Percentiles rank a stretch among this genome's conserved stretches.
These are phyloP conservation scores for Parachaetomium inaequale DNA, from an alignment of 495 filamentous ascomycete genomes.

Conservation along the genomic window DNA sequence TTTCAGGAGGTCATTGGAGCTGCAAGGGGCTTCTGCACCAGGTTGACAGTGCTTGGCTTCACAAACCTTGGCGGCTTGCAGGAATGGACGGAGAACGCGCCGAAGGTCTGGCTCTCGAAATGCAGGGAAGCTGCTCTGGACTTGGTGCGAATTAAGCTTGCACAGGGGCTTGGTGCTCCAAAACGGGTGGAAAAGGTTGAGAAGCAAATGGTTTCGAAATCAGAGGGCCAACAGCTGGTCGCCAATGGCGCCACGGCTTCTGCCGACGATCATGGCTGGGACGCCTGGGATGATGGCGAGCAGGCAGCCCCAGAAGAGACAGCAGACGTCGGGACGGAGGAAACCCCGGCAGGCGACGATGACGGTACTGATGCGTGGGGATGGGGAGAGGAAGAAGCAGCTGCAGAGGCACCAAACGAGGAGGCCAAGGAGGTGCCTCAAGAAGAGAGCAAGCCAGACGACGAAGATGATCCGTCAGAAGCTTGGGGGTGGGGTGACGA, in stretches of 20 bases:
- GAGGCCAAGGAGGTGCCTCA: constrained; percentile 23
- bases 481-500: constrained; percentile 78
- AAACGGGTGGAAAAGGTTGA: constrained; percentile 77
- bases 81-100: constrained; percentile 76
- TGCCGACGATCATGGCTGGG: constrained; percentile 65
- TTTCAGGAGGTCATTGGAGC: constrained; percentile 64
- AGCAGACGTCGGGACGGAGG: background rate
- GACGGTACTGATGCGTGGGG: constrained; percentile 57
- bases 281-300: constrained; percentile 61
- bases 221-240: constrained; percentile 59
- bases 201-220: constrained; percentile 67
- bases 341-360: constrained; percentile 34
- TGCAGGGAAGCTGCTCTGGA: constrained; percentile 74
- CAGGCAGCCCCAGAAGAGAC: constrained; percentile 33
- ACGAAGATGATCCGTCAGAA: constrained; percentile 55
- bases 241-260: constrained; percentile 48
- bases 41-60: constrained; percentile 61
- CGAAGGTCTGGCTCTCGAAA: constrained; percentile 81
- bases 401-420: constrained; percentile 22
- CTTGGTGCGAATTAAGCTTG: constrained; percentile 63
- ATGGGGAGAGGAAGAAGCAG: constrained; percentile 55
- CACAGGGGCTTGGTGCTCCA: constrained; percentile 57
- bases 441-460: constrained; percentile 21
- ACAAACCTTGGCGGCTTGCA: constrained; percentile 64
- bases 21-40: constrained; percentile 59